A percentile compares a stretch with the other conserved stretches of the same genome.
These are phyloP conservation scores for Podaxis rugospora DNA, from an alignment of 768 basidiomycete genomes.

Conservation along the genomic window DNA sequence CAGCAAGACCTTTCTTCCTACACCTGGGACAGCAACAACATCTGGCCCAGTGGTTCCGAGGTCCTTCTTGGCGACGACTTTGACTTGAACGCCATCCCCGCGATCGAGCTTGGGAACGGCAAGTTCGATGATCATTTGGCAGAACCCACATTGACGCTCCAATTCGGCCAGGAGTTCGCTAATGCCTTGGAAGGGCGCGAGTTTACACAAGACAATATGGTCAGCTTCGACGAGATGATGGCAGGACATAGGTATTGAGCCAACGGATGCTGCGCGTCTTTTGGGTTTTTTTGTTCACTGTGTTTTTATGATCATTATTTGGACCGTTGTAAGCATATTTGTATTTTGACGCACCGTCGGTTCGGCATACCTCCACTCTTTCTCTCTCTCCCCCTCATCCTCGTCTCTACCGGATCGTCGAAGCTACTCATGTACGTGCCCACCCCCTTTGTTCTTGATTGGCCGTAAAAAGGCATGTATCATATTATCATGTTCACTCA, in stretches of 20 bases:
- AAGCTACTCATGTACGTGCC: slow-evolving; percentile 10
- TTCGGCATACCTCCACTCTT: slow-evolving; percentile 4
- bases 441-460: slow-evolving; percentile 20
- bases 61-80: slow-evolving; percentile 58
- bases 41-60: slow-evolving; percentile 30
- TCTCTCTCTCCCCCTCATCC: no score
- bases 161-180: slow-evolving; percentile 29
- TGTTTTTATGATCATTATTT: slow-evolving; percentile 18
- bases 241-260: slow-evolving; percentile 28
- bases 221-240: slow-evolving; percentile 42
- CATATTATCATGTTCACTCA: slow-evolving; percentile 17
- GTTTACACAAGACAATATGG: slow-evolving; percentile 21
- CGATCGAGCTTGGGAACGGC: slow-evolving; percentile 54
- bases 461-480: slow-evolving; percentile 27
- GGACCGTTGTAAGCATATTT: slow-evolving; percentile 27
- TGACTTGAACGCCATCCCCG: slow-evolving; percentile 60
- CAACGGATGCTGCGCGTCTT: slow-evolving; percentile 34
- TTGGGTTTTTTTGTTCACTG: slow-evolving; percentile 16
- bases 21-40: slow-evolving; percentile 28
- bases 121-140: slow-evolving; percentile 31
- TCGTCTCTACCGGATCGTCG: slow-evolving; percentile 3
- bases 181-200: slow-evolving; percentile 24
- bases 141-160: slow-evolving; percentile 22
- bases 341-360: slow-evolving; percentile 19
- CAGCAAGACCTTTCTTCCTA: slow-evolving; percentile 34